A percentile compares a stretch with the other conserved stretches of the same genome.
phyloP scores from a whole-genome alignment of 441 rosid genomes.

The Iberis amara region DNA sequence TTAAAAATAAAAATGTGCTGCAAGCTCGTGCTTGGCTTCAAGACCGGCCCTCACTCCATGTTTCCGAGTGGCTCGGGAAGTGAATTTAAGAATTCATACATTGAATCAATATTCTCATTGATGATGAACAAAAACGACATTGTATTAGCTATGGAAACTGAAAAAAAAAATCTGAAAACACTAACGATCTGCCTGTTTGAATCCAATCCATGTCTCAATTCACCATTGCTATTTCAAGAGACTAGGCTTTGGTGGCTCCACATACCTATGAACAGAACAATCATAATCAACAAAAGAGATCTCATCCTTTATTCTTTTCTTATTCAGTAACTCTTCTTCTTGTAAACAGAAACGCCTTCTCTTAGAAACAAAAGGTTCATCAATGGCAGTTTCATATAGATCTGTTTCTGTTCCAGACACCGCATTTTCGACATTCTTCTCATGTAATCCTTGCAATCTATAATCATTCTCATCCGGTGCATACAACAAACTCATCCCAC shows the following conservation, averaged over 20 bases:
- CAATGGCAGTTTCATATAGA: background rate
- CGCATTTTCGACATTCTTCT: conserved; percentile 7
- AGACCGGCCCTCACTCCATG: no score
- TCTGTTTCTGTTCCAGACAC: conserved; percentile 3
- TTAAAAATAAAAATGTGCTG: no score
- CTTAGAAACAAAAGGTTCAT: conserved; percentile 19
- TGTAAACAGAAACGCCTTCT: conserved; percentile 5
- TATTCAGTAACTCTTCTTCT: conserved; percentile 20
- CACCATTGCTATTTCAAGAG: conserved; percentile 1
- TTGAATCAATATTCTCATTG: no score
- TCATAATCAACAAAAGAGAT: background rate
- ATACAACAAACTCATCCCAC: conserved; percentile 27
- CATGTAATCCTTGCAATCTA: conserved; percentile 19
- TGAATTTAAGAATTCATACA: no score
- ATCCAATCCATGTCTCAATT: background rate
- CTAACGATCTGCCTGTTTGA: background rate
- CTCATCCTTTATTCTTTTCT: conserved; percentile 18
- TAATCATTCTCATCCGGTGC: conserved; percentile 26
- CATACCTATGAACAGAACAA: conserved; percentile 16
- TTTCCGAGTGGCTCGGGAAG: no score
- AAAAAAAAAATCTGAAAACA: no score
- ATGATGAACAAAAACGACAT: no score
- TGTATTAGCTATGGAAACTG: no score
- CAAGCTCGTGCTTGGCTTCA: no score
- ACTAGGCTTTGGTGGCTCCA: conserved; percentile 15